Evolutionary conservation across 768 basidiomycete species (phyloP).

Genomic region (Tylopilus sp.): DNA sequence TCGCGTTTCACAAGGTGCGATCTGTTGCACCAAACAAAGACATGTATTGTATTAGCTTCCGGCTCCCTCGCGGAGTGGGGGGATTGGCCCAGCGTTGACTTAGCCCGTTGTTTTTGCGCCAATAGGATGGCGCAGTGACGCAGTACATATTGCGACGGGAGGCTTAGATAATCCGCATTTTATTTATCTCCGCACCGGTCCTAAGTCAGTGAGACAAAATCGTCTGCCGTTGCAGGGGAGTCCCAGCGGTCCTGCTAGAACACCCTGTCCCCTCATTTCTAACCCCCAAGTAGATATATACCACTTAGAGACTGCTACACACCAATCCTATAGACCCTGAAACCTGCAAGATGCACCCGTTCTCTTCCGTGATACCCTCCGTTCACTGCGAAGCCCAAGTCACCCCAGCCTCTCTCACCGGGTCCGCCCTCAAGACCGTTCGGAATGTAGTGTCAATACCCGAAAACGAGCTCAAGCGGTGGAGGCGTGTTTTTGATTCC

Average conservation of each 20-base stretch:
- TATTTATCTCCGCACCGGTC: constrained; percentile 23
- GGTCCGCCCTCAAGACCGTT: constrained; percentile 59
- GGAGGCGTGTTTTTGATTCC: constrained; percentile 83
- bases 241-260: constrained; percentile 17
- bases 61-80: constrained; percentile 48
- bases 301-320: constrained; percentile 26
- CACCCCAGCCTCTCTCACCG: constrained; percentile 40
- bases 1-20: constrained; percentile 72
- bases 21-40: constrained; percentile 95
- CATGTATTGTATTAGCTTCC: constrained; percentile 96
- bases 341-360: constrained; percentile 33
- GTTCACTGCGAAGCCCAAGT: constrained; percentile 51
- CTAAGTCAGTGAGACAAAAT: constrained; percentile 2
- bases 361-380: constrained; percentile 44
- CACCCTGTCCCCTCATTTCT: constrained; percentile 16
- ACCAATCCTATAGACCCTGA: background rate
- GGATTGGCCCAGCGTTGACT: constrained; percentile 5
- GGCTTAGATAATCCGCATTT: constrained; percentile 32
- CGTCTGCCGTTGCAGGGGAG: background rate
- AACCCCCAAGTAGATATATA: constrained; percentile 28
- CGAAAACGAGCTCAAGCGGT: constrained; percentile 82
- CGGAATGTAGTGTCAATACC: constrained; percentile 67
- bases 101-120: background rate
- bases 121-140: background rate
- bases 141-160: background rate